A percentile compares a stretch with the other conserved stretches of the same genome.
These are phyloP conservation scores for Citrus medica DNA, from an alignment of 345 rosid species.

Conservation along the genomic window DNA sequence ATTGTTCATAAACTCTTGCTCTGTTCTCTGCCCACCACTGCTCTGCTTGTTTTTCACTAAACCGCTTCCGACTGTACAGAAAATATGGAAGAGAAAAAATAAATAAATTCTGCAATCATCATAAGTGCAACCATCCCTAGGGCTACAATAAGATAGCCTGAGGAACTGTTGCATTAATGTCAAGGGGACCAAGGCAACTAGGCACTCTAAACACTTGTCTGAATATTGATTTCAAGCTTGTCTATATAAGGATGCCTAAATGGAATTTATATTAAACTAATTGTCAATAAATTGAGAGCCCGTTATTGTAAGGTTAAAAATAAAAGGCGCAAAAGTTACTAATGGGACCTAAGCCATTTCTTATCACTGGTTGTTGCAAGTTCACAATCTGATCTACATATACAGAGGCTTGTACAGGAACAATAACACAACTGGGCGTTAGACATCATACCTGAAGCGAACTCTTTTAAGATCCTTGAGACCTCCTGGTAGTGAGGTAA, in stretches of 20 bases:
- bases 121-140: not conserved
- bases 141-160: not conserved
- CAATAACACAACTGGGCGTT: not conserved
- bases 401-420: not conserved
- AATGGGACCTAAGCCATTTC: not conserved
- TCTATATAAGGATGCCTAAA: not conserved
- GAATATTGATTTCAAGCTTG: not conserved
- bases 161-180: not conserved
- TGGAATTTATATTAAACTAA: not conserved
- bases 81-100: not conserved
- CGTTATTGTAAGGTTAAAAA: not conserved
- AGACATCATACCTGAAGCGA: constrained; percentile 78
- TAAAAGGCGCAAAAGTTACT: not conserved
- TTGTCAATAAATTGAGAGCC: not conserved
- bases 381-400: not conserved
- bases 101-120: not conserved
- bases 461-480: constrained; percentile 95
- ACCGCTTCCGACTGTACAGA: constrained; percentile 79
- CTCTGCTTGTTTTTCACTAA: constrained; percentile 94
- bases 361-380: not conserved
- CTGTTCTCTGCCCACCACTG: constrained; percentile 98
- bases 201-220: not conserved
- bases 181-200: not conserved
- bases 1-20: constrained; percentile 76
- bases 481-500: constrained; percentile 81